A percentile compares a stretch with the other conserved stretches of the same genome.
Evolutionary conservation across 2,329 filamentous ascomycete genomes (phyloP).

Genomic region (Cercospora janseana): DNA sequence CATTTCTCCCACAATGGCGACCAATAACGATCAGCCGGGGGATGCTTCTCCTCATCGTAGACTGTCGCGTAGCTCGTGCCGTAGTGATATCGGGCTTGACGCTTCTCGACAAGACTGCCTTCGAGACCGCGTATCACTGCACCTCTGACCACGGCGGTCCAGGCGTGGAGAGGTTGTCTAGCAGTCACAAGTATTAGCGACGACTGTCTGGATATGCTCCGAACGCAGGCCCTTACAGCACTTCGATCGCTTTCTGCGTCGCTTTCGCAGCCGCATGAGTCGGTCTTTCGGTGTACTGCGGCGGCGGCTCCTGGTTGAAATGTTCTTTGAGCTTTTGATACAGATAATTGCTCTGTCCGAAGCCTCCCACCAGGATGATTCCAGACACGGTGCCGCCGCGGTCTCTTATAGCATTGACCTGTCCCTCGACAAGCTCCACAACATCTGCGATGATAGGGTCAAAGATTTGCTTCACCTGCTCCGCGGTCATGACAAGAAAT

Average conservation of each 20-base stretch:
- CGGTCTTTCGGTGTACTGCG: slow-evolving; percentile 65
- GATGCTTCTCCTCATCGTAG: slow-evolving; percentile 73
- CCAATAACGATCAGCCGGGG: slow-evolving; percentile 73
- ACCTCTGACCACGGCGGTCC: slow-evolving; percentile 76
- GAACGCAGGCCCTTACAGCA: slow-evolving; percentile 63
- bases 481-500: slow-evolving; percentile 71
- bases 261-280: slow-evolving; percentile 56
- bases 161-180: slow-evolving; percentile 72
- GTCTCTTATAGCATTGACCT: slow-evolving; percentile 43
- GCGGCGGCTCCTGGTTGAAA: slow-evolving; percentile 56
- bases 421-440: slow-evolving; percentile 52
- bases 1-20: slow-evolving; percentile 75
- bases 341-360: slow-evolving; percentile 70
- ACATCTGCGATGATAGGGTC: slow-evolving; percentile 70
- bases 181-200: background rate
- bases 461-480: slow-evolving; percentile 62
- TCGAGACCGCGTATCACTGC: slow-evolving; percentile 73
- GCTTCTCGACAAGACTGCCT: slow-evolving; percentile 74
- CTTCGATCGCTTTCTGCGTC: slow-evolving; percentile 62
- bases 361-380: slow-evolving; percentile 79
- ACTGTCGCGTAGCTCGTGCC: slow-evolving; percentile 74
- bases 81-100: slow-evolving; percentile 73
- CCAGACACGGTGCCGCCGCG: slow-evolving; percentile 51
- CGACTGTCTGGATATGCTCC: too few relatives aligned
- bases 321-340: slow-evolving; percentile 68